A percentile compares a stretch with the other conserved stretches of the same genome.
phyloP scores from a whole-genome alignment of 495 filamentous ascomycete species.

The Annulohypoxylon moriforme region DNA sequence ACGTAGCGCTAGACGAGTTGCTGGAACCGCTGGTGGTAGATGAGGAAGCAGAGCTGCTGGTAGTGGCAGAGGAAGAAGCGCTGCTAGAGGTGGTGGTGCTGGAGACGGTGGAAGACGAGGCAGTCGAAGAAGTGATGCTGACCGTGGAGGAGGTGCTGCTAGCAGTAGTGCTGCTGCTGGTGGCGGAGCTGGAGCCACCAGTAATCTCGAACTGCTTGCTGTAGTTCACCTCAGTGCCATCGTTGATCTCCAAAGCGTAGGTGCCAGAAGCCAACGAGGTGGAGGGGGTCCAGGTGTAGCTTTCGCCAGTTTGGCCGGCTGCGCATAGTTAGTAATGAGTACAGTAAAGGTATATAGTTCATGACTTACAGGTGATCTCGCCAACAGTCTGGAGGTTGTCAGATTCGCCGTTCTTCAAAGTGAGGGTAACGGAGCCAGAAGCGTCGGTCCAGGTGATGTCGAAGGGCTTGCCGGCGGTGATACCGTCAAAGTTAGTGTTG shows the following conservation, averaged over 20 bases:
- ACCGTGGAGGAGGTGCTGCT: slow-evolving; percentile 38
- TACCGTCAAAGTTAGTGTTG: slow-evolving; percentile 53
- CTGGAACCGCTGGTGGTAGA: slow-evolving; percentile 24
- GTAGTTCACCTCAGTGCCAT: slow-evolving; percentile 54
- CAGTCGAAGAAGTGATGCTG: slow-evolving; percentile 40
- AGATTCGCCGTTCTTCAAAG: slow-evolving; percentile 50
- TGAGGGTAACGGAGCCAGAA: slow-evolving; percentile 53
- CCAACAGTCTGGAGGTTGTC: slow-evolving; percentile 51
- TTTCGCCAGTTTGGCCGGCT: slow-evolving; percentile 47
- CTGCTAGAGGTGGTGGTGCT: slow-evolving; percentile 46
- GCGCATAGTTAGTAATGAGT: slow-evolving; percentile 29
- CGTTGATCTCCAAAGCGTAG: slow-evolving; percentile 59
- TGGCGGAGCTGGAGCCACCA: slow-evolving; percentile 42
- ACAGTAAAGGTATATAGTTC: background rate
- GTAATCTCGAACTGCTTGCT: slow-evolving; percentile 51
- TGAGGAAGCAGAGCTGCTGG: slow-evolving; percentile 40
- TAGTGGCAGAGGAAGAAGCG: slow-evolving; percentile 40
- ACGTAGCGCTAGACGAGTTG: slow-evolving; percentile 32
- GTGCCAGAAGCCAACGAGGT: slow-evolving; percentile 51
- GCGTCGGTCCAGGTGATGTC: slow-evolving; percentile 56
- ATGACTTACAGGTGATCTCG: slow-evolving; percentile 51
- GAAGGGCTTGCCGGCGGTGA: slow-evolving; percentile 54
- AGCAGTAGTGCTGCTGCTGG: slow-evolving; percentile 28
- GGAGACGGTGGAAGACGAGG: slow-evolving; percentile 31
- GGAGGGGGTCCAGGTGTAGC: slow-evolving; percentile 52